These are phyloP conservation scores for Lachancea meyersii DNA, from an alignment of 805 yeast genomes.

Conservation along the genomic window DNA sequence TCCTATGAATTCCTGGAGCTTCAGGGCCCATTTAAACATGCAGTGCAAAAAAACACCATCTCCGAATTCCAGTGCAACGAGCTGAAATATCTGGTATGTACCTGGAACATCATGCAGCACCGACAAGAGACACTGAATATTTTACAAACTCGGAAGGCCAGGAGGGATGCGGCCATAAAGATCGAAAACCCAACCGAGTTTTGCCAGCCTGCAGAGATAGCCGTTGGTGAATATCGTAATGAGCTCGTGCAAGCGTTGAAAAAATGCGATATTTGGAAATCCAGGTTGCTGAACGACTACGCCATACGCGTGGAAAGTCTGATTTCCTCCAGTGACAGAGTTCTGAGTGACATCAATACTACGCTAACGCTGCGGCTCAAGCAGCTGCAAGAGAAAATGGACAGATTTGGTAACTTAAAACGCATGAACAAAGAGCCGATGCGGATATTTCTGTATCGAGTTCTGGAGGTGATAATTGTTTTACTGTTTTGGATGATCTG, in stretches of 20 bases:
- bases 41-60: not conserved
- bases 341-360: constrained; percentile 68
- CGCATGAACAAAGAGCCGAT: constrained; percentile 22
- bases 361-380: constrained; percentile 55
- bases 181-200: constrained; percentile 16
- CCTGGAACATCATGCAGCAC: constrained; percentile 24
- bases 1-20: constrained; percentile 7
- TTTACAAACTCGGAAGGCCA: constrained; percentile 18
- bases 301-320: constrained; percentile 54
- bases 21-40: not conserved
- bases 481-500: constrained; percentile 28
- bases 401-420: constrained; percentile 23
- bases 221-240: constrained; percentile 19
- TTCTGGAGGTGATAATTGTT: constrained; percentile 27
- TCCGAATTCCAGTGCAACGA: constrained; percentile 24
- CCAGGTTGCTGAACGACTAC: constrained; percentile 32
- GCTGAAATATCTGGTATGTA: constrained; percentile 21
- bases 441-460: constrained; percentile 20
- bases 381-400: constrained; percentile 30
- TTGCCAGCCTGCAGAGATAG: constrained; percentile 15
- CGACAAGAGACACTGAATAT: constrained; percentile 24
- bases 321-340: constrained; percentile 57
- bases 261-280: constrained; percentile 30
- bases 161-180: constrained; percentile 13
- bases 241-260: constrained; percentile 26